Evolutionary conservation across 2,329 filamentous ascomycete species (phyloP), one percentile per base, ranked within the genome.

Genomic region (Ophiostoma sp.): DNA sequence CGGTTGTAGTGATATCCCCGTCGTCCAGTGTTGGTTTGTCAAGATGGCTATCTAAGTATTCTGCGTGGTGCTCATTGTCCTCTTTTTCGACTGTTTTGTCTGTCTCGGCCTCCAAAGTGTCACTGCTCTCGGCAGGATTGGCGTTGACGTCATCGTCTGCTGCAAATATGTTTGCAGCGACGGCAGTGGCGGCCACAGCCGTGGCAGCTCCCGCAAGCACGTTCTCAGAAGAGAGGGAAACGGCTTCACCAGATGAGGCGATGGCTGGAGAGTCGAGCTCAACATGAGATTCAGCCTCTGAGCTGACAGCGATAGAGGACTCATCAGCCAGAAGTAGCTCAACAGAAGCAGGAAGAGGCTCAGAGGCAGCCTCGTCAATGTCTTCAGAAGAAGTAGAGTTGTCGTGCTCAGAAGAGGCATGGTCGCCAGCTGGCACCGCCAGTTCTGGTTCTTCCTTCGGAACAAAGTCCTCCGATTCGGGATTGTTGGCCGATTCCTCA

Each of bases 1-100:
- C 63, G 63, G 42, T 27, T 64, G 14, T 64, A n/a, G 63, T 64
- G 63, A 47, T 47, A 42, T 36, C 63, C 63, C 63, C 63, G 63
- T 64, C 27, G 63, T 7, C 63, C 63, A 6, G 63, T 45, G 63
- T 18, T 47, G 63, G 11, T 44, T 47, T 18, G 27, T 44, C 63
- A 64, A 45, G 42, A 18, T 64, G 18, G 63, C 42, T 47, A 64
- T 64, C 63, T 64, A 44, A 64, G 7, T 47, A 42, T 44, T 64
- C 18, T 36, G 11, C 42, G 42, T 36, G 12, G n/a, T 45, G 41
- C 41, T 38, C 63, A 47, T 45, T 16, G 18, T 27, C 18, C 63
- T 64, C 40, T 3, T 47, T 14, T 18, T 64, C 12, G 63, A 64
- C 63, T 64, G 63, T 47, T 12, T 64, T 44, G 4, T 8, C 62